These are phyloP conservation scores for Oryza brachyantha DNA, from an alignment of 176 grass and related monocot species.

Conservation along the genomic window DNA sequence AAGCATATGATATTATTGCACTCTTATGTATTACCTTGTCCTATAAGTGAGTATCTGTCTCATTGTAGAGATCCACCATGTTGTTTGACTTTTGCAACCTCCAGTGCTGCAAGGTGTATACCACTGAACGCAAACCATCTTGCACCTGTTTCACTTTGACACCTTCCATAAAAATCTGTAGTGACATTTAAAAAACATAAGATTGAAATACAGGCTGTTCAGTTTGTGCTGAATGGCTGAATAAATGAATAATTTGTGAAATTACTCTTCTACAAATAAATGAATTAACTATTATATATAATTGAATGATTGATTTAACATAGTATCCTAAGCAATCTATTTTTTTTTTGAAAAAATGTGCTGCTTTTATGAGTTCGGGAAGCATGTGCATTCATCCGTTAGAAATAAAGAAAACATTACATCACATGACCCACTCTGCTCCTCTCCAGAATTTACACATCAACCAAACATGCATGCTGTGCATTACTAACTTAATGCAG, in stretches of 20 bases:
- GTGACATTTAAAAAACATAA: slow-evolving; percentile 3
- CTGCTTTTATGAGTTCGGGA: too few relatives aligned
- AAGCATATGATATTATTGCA: slow-evolving; percentile 4
- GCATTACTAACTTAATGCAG: neutral
- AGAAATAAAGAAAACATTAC: too few relatives aligned
- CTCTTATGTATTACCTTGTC: slow-evolving; percentile 48
- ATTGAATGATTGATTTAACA: too few relatives aligned
- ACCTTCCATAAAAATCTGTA: slow-evolving; percentile 77
- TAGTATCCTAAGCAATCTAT: too few relatives aligned
- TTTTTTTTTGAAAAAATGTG: too few relatives aligned
- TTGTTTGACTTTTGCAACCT: slow-evolving; percentile 57
- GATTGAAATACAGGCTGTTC: neutral
- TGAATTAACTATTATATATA: too few relatives aligned
- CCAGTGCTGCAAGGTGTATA: slow-evolving; percentile 45
- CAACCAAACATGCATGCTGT: neutral
- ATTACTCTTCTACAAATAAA: too few relatives aligned
- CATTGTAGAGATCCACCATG: slow-evolving; percentile 68
- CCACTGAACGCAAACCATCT: slow-evolving; percentile 50
- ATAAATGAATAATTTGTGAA: too few relatives aligned
- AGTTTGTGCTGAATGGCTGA: too few relatives aligned
- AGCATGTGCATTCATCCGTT: too few relatives aligned
- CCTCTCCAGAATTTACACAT: neutral
- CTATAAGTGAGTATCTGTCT: slow-evolving; percentile 57
- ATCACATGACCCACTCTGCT: too few relatives aligned
- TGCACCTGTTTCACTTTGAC: slow-evolving; percentile 58